Evolutionary conservation across 2,329 filamentous ascomycete genomes (phyloP), one percentile per base, ranked within the genome.

Genomic region (Boeremia exigua): DNA sequence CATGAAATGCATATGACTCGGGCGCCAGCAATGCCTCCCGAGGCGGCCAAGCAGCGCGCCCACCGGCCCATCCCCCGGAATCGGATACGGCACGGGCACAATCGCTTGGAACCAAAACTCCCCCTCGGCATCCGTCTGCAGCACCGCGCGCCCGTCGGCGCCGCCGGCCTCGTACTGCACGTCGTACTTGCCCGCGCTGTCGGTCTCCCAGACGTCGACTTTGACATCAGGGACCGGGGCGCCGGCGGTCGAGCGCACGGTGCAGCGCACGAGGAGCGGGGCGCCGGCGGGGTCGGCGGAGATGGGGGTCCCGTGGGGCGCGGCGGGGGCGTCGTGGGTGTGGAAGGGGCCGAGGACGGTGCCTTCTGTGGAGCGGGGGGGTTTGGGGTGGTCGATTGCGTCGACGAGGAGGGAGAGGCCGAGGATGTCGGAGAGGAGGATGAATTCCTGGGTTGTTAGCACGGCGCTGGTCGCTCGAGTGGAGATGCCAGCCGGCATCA

Each of bases 201-300:
- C 91, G 8, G 90, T 92, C 77, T 94, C 90, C 91, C 91, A 95
- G 61, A 95, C 88, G 73, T 95, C 90, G 59, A 94, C 83, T 70
- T 87, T 90, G 28, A 88, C 89, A 42, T 80, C 85, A 1, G 77
- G 59, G 28, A 95, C 79, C 0, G 90, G 87, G 1, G 79, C 80
- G 0, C 89, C 89, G 0, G 75, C 36, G 0, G 84, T 85, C 71
- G 92, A 88, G 59, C 83, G 85, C 53, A 94, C 78, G 0, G 82
- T 88, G 78, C 90, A 92, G n/a, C 92, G 71, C 4, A 90, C 88
- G 12, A 94, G 82, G 60, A 91, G 83, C 0, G 88, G 84, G 62
- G 88, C 83, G 46, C 91, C 91, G 29, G 84, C 78, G 0, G 87
- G 83, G 65, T 92, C 90, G 53, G 86, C 84, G 1, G 87, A 86